Evolutionary conservation across 441 rosid species (phyloP), one percentile per base, ranked within the genome.

Genomic region (Viola pubescens): DNA sequence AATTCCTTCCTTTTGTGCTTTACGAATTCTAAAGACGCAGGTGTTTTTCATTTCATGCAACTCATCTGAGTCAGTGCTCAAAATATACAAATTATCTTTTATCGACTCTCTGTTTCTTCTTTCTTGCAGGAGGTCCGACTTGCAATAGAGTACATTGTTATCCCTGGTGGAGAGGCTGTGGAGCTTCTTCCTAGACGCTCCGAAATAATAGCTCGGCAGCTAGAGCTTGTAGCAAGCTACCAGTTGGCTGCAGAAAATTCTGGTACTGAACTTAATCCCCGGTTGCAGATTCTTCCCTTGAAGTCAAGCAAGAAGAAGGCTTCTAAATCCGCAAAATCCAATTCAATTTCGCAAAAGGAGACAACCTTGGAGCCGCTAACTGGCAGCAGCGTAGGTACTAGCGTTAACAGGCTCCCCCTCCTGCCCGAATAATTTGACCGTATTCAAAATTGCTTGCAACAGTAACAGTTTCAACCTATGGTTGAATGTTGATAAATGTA

Each of bases 121-220:
- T 63, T 72, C 34, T 53, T 6, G 16, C 62, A 91, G 98, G 98
- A 91, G 77, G 97, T 87, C 52, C 84, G 91, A 54, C 89, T 87
- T 58, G 97, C 97, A 16, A 92, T 92, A 0, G 95, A 92, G 77
- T 92, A 89, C 60, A 92, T 92, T 44, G 97, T 92, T 45, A 89
- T 92, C 68, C 98, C 97, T 0, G 97, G 94, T 48, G 95, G 95
- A 65, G 98, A 89, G 73, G 87, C 95, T 0, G 98, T 89, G 61
- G 98, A 91, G 80, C 98, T 91, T 69, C 98, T 91, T 49, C 98
- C 97, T 0, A 77, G 95, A 67, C 65, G 91, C 38, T 87, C 94
- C 0, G 91, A 89, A 60, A 92, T 89, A 64, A 72, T 92, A 8
- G 94, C 87, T 7, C 77, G 87, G 60, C 97, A 92, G 59, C 85